Base-by-base conservation (phyloP, 495 filamentous ascomycete species). In the Darksidea phi region DNA sequence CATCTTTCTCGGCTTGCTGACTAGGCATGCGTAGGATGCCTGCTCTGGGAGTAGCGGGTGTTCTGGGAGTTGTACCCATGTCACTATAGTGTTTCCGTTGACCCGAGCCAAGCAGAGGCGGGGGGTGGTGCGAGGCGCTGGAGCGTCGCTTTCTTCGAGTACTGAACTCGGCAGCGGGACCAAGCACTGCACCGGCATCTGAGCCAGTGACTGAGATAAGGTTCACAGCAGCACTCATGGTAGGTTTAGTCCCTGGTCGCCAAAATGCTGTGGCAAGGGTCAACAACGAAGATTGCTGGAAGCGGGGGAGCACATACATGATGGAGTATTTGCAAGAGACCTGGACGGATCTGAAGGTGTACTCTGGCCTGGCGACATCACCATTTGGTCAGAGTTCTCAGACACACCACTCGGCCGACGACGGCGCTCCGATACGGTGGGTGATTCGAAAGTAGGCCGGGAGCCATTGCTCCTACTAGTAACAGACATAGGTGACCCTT, bases 1-100 rank as follows among this genome's bases (percentile, higher is more conserved):
- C 90, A 64, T 94, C 90, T 66, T 91, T 84, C 67, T 95, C 90
- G 17, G 86, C 84, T 55, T 88, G 89, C 41, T 85, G 78, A 38
- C 81, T 83, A 12, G 85, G 83, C 12, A 83, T 82, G 24, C 81
- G 79, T 18, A 78, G 71, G n/a, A 67, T 70, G 21, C 68, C 66
- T 28, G 61, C 26, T 48, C 68, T 25, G 13, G 61, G 66, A 18
- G 38, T 43, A 32, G 59, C 38, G 11, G 68, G 66, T 20, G 68
- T 66, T 20, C 49, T 50, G 34, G 64, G 64, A 1, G 36, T 20
- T 12, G 25, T 17, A 32, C 61, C 36, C 6, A 69, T 53, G 37
- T 66, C 63, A 26, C 66, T 66, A 25, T 69, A 69, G 41, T 69
- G 46, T 26, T 69, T 69, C 8, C 53, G 51, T 11, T 66, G 68